Evolutionary conservation across 495 filamentous ascomycete species (phyloP).

Genomic region (Aspergillus diversus): DNA sequence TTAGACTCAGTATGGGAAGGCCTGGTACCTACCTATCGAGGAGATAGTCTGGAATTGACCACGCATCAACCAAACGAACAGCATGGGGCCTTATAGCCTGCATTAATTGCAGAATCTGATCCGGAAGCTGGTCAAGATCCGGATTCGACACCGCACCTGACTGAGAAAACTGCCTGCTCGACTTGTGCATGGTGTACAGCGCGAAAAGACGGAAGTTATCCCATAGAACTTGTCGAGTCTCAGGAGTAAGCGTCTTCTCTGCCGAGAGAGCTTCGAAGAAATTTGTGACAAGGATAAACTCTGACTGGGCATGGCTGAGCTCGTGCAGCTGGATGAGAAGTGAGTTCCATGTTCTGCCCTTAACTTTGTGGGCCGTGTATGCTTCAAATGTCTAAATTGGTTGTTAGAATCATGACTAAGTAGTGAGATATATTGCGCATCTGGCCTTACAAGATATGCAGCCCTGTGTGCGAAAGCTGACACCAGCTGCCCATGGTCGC

Average conservation of each 20-base stretch:
- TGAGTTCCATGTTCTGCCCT: conserved; percentile 49
- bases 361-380: conserved; percentile 44
- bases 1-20: too few relatives aligned
- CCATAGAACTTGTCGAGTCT: conserved; percentile 29
- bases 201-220: conserved; percentile 50
- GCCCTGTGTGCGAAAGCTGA: conserved; percentile 46
- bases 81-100: conserved; percentile 47
- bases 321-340: conserved; percentile 49
- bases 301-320: conserved; percentile 50
- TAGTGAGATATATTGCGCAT: not conserved
- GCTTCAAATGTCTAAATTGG: conserved; percentile 36
- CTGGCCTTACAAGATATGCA: conserved; percentile 32
- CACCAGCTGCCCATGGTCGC: conserved; percentile 39
- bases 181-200: conserved; percentile 42
- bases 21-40: conserved; percentile 40
- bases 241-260: conserved; percentile 28
- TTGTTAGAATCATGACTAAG: not conserved
- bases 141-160: conserved; percentile 37
- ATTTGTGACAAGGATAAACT: conserved; percentile 47
- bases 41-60: conserved; percentile 53
- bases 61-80: conserved; percentile 50
- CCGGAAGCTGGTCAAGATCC: conserved; percentile 36
- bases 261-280: conserved; percentile 40
- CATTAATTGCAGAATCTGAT: conserved; percentile 45
- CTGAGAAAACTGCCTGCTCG: conserved; percentile 32